These are phyloP conservation scores for Tetracladium setigerum DNA, from an alignment of 495 filamentous ascomycete species.

Conservation along the genomic window DNA sequence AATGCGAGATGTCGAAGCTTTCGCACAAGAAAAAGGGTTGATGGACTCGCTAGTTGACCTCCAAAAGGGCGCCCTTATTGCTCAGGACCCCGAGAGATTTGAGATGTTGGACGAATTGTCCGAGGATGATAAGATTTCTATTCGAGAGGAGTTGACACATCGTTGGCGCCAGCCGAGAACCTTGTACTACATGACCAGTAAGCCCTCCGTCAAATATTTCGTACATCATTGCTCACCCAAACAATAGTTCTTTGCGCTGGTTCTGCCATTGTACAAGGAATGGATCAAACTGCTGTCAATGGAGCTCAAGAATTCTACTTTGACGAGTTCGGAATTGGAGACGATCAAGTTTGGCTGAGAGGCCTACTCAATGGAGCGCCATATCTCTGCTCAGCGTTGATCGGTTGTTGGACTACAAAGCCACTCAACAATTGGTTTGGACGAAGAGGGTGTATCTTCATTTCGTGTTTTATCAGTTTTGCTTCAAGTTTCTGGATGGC, in stretches of 20 bases:
- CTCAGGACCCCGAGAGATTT: background rate
- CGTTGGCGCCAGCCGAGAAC: conserved; percentile 55
- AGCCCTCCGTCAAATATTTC: background rate
- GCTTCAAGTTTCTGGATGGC: too few relatives aligned
- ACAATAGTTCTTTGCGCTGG: conserved; percentile 51
- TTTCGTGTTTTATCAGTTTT: conserved; percentile 43
- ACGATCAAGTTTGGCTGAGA: conserved; percentile 49
- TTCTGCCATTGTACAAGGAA: conserved; percentile 59
- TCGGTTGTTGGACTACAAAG: conserved; percentile 80
- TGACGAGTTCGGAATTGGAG: conserved; percentile 58
- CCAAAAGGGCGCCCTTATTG: background rate
- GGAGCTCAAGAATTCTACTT: conserved; percentile 65
- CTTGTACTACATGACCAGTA: conserved; percentile 49
- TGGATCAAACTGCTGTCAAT: conserved; percentile 76
- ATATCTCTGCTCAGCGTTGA: conserved; percentile 68
- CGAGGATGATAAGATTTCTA: conserved; percentile 14
- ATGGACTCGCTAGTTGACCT: conserved; percentile 7
- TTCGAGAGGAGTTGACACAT: conserved; percentile 48
- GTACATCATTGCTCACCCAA: background rate
- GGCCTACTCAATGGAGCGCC: conserved; percentile 63
- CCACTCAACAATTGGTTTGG: conserved; percentile 75
- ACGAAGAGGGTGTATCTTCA: conserved; percentile 76
- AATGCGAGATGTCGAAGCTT: conserved; percentile 47
- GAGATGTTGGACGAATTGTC: background rate
- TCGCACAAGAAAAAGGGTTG: conserved; percentile 31